Conservation (phyloP, 345 rosid species). For the Populus deltoides region DNA sequence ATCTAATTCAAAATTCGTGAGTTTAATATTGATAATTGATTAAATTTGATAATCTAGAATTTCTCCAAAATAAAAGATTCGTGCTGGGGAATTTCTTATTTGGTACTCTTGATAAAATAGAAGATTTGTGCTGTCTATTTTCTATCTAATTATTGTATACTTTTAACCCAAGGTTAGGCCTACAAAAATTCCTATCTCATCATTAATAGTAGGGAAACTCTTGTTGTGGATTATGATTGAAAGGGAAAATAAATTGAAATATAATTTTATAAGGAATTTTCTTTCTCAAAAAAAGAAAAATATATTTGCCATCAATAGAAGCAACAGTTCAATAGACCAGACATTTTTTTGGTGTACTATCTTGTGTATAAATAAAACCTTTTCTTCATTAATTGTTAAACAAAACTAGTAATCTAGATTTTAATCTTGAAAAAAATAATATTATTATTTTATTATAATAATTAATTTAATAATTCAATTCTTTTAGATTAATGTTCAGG, state of each 20-base stretch:
- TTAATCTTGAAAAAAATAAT: too few relatives aligned
- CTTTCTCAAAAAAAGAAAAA: not conserved
- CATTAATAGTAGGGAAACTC: not conserved
- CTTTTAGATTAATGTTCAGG: too few relatives aligned
- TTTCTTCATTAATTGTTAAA: too few relatives aligned
- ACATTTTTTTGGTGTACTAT: not conserved
- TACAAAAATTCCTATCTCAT: not conserved
- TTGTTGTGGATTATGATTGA: not conserved
- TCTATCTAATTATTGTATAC: not conserved
- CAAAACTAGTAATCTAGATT: too few relatives aligned
- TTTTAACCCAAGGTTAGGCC: not conserved
- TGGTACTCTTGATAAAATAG: too few relatives aligned
- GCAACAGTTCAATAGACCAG: not conserved
- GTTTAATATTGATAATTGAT: too few relatives aligned
- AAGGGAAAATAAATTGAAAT: not conserved
- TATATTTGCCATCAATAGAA: not conserved
- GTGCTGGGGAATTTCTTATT: too few relatives aligned
- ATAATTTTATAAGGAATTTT: not conserved
- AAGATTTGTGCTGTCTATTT: not conserved
- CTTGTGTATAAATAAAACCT: not conserved
- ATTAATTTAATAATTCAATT: too few relatives aligned
- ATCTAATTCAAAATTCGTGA: too few relatives aligned
- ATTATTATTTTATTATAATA: too few relatives aligned
- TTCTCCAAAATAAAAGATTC: too few relatives aligned
- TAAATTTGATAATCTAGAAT: too few relatives aligned